These are phyloP conservation scores for Domatiomyces globalis DNA, from an alignment of 2,329 filamentous ascomycete genomes.

Conservation along the genomic window DNA sequence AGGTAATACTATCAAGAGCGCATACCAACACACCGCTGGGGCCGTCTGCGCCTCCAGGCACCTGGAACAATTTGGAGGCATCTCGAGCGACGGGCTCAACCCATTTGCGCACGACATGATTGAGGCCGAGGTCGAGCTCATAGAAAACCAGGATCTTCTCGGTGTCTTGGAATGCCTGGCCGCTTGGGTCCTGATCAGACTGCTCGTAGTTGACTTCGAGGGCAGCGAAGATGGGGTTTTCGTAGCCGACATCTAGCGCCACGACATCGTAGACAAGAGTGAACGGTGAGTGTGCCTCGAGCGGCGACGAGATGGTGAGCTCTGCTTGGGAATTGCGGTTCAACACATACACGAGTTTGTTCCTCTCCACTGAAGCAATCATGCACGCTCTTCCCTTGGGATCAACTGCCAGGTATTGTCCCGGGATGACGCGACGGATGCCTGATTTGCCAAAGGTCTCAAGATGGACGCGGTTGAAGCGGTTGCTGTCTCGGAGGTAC, in stretches of 20 bases:
- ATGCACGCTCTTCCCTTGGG: constrained; percentile 91
- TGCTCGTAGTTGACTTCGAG: constrained; percentile 90
- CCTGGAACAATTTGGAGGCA: constrained; percentile 81
- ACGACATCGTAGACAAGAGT: constrained; percentile 79
- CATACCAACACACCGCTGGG: constrained; percentile 93
- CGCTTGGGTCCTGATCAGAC: constrained; percentile 78
- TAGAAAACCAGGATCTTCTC: constrained; percentile 95
- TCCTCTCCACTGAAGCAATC: constrained; percentile 91
- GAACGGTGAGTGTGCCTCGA: constrained; percentile 89
- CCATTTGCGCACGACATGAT: constrained; percentile 96
- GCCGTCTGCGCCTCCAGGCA: constrained; percentile 83
- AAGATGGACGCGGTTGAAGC: constrained; percentile 76
- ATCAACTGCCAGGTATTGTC: constrained; percentile 89
- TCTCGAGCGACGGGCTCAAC: constrained; percentile 83
- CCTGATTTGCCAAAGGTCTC: constrained; percentile 99
- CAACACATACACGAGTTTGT: constrained; percentile 97
- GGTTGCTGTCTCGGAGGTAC: constrained; percentile 73
- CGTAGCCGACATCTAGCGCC: constrained; percentile 86
- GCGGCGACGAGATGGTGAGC: constrained; percentile 88
- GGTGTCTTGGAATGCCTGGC: constrained; percentile 62
- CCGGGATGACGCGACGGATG: constrained; percentile 79
- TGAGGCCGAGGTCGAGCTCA: constrained; percentile 88
- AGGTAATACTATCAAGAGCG: constrained; percentile 85
- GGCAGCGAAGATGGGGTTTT: constrained; percentile 90
- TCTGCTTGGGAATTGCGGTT: constrained; percentile 91